phyloP scores from a whole-genome alignment of 2,329 filamentous ascomycete genomes.

The Aureobasidium sp. region DNA sequence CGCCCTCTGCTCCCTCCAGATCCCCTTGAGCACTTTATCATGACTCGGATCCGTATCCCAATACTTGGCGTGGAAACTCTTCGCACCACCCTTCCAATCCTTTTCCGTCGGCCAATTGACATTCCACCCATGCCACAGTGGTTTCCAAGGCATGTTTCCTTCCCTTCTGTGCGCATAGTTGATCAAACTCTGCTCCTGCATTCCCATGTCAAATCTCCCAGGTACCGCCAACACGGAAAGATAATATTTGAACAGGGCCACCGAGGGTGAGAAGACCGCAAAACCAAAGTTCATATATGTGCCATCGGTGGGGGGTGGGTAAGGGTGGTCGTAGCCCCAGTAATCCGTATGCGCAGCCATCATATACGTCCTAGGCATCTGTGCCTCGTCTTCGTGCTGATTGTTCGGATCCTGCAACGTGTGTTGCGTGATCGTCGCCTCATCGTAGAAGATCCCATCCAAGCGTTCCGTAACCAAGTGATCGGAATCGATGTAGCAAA shows the following conservation, averaged over 20 bases:
- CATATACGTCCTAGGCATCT: conserved; percentile 32
- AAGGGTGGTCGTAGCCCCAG: conserved; percentile 16
- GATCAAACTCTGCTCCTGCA: conserved; percentile 32
- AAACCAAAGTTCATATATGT: conserved; percentile 30
- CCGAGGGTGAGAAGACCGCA: conserved; percentile 29
- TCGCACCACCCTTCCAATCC: conserved; percentile 28
- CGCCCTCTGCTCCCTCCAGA: conserved; percentile 28
- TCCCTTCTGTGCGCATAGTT: conserved; percentile 32
- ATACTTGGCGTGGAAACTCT: conserved; percentile 33
- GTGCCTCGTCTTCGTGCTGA: conserved; percentile 26
- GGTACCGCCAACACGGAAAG: conserved; percentile 23
- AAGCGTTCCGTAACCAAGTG: conserved; percentile 22
- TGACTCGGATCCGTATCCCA: conserved; percentile 30
- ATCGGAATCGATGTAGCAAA: conserved; percentile 30
- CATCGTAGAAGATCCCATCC: conserved; percentile 29
- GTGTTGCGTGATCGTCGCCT: conserved; percentile 25
- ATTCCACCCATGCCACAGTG: conserved; percentile 31
- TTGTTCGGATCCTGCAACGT: conserved; percentile 19
- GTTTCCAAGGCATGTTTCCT: conserved; percentile 34
- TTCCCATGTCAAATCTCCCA: conserved; percentile 26
- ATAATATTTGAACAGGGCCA: conserved; percentile 30
- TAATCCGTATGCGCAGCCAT: conserved; percentile 29
- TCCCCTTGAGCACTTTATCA: conserved; percentile 26
- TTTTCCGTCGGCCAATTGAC: conserved; percentile 31
- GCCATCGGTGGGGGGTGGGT: conserved; percentile 21